Evolutionary conservation across 2,329 filamentous ascomycete genomes (phyloP), one percentile per base, ranked within the genome.

Genomic region (Monilinia polystroma): DNA sequence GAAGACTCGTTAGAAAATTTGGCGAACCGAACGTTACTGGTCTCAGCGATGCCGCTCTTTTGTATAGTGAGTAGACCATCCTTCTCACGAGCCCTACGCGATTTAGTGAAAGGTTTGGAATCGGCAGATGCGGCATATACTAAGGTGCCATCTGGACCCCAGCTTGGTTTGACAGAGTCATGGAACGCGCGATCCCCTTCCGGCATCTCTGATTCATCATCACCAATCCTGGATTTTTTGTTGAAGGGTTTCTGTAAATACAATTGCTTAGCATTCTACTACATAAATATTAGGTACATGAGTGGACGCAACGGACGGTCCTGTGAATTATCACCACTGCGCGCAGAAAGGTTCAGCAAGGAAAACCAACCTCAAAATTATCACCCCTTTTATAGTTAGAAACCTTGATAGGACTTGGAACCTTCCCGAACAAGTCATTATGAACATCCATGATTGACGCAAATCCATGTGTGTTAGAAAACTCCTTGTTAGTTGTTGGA

Each of bases 391-490:
- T 80, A 68, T 82, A 78, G 71, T 84, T 83, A 65, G 83, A 77
- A 73, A 83, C 85, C 73, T 85, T 81, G 64, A 80, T 79, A 70
- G 83, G 83, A 64, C 82, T 83, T 80, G 85, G 87, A 70, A 87
- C 84, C 78, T 90, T 86, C 77, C 91, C 90, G 79, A 96, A 97
- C 66, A 97, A 82, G 58, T 92, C 96, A 77, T 96, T 94, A 92
- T 97, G 97, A 77, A 97, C 82, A 81, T 97, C 95, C 79, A 98
- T 96, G 75, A 91, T 93, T 26, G 90, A 97, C 26, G 88, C 85
- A 78, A 97, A 94, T 0, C 90, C 89, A 70, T 86, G 86, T 64
- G 84, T 82, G 64, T 75, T 74, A 41, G 73, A 74, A 23, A 73
- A 70, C 52, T 71, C 73, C 70, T 70, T 54, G 52, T 51, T 70